Evolutionary conservation across 257 asterid species (phyloP).

Genomic region (Agastache rugosa): DNA sequence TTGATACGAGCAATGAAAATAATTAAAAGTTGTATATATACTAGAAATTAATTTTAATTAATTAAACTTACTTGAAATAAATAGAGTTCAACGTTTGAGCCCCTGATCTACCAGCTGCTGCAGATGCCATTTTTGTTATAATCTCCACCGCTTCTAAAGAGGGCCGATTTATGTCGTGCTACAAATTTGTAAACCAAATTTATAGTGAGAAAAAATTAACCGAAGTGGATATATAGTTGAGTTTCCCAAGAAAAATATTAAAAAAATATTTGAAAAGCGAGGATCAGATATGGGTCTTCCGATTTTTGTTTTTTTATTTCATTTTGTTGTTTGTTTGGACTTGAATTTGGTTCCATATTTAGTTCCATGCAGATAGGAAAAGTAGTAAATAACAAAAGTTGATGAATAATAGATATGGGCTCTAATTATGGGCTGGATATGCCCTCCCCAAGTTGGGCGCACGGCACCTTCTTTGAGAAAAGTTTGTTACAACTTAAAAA

Average conservation of each 20-base stretch:
- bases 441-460: constrained; percentile 40
- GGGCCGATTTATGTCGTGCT: neutral
- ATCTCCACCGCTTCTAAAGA: neutral
- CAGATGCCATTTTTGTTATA: constrained; percentile 61
- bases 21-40: no score
- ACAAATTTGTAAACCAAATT: constrained; percentile 29
- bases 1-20: neutral
- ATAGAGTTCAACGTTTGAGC: constrained; percentile 62
- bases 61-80: constrained; percentile 66
- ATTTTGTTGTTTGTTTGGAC: constrained; percentile 22
- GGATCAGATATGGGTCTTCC: constrained; percentile 29
- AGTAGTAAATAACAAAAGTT: constrained; percentile 10
- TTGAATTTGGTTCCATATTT: constrained; percentile 19
- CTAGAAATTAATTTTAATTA: no score
- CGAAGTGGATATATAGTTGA: constrained; percentile 34
- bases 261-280: constrained; percentile 7
- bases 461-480: neutral
- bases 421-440: constrained; percentile 32
- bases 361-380: constrained; percentile 45
- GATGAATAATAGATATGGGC: constrained; percentile 42
- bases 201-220: constrained; percentile 35
- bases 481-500: no score
- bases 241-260: constrained; percentile 48
- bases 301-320: neutral
- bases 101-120: constrained; percentile 67